A percentile compares a stretch with the other conserved stretches of the same genome.
phyloP scores from a whole-genome alignment of 1,139 yeast species.

The Zygosaccharomyces sapae region DNA sequence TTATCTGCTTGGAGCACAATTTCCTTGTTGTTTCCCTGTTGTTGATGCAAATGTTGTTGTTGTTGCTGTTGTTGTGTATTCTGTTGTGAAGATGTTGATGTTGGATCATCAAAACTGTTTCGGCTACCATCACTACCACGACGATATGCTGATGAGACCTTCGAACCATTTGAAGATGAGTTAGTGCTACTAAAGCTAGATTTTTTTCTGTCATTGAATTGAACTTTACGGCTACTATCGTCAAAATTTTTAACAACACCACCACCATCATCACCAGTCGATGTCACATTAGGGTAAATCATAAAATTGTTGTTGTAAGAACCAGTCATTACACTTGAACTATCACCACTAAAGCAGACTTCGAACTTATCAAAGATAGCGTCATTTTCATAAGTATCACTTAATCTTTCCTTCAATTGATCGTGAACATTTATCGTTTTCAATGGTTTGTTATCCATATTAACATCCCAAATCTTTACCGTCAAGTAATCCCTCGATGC shows the following conservation, averaged over 20 bases:
- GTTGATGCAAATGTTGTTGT: slow-evolving; percentile 2
- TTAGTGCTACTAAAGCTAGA: background rate
- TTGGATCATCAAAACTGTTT: slow-evolving; percentile 9
- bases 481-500: slow-evolving; percentile 96
- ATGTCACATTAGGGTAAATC: slow-evolving; percentile 83
- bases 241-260: slow-evolving; percentile 22
- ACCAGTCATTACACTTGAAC: slow-evolving; percentile 91
- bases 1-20: slow-evolving; percentile 95
- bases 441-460: slow-evolving; percentile 92
- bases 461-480: slow-evolving; percentile 96
- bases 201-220: slow-evolving; percentile 6
- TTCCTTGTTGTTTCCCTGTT: slow-evolving; percentile 37
- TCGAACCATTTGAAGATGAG: slow-evolving; percentile 4
- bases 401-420: slow-evolving; percentile 83
- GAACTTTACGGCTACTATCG: slow-evolving; percentile 8
- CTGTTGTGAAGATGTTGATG: slow-evolving; percentile 9
- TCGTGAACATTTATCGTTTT: slow-evolving; percentile 95
- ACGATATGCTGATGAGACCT: slow-evolving; percentile 9
- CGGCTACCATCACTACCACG: slow-evolving; percentile 12
- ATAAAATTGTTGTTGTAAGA: slow-evolving; percentile 94
- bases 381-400: slow-evolving; percentile 97
- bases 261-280: slow-evolving; percentile 28
- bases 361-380: slow-evolving; percentile 98
- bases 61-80: slow-evolving; percentile 17
- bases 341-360: slow-evolving; percentile 92